These are phyloP conservation scores for Fusarium annulatum DNA, from an alignment of 2,329 filamentous ascomycete species.

Conservation along the genomic window DNA sequence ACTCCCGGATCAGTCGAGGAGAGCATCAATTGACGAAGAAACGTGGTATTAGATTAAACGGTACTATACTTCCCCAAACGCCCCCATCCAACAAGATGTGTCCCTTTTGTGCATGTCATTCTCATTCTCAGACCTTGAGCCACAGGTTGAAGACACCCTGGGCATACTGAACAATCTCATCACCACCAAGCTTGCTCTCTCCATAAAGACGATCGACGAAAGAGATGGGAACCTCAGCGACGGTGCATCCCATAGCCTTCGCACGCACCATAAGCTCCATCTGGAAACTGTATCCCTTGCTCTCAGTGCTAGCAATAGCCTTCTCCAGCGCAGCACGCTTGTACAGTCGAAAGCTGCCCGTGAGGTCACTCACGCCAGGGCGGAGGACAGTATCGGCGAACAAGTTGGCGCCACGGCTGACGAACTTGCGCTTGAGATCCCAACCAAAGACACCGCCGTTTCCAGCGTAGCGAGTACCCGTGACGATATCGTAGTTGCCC, in stretches of 20 bases:
- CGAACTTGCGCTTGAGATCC: conserved; percentile 91
- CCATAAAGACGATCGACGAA: conserved; percentile 97
- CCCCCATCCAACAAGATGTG: conserved; percentile 43
- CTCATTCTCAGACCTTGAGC: conserved; percentile 72
- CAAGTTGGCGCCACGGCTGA: conserved; percentile 88
- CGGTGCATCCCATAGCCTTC: conserved; percentile 93
- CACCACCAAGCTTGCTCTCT: conserved; percentile 91
- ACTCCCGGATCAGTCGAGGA: background rate
- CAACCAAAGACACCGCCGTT: conserved; percentile 93
- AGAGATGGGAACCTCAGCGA: conserved; percentile 94
- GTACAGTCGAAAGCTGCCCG: conserved; percentile 93
- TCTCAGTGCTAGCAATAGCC: conserved; percentile 90
- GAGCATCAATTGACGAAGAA: conserved; percentile 33
- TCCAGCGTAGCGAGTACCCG: conserved; percentile 92
- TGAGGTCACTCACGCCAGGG: conserved; percentile 94
- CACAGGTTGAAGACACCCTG: conserved; percentile 84
- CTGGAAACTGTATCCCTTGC: conserved; percentile 98
- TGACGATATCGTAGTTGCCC: conserved; percentile 93
- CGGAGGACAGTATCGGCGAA: conserved; percentile 95
- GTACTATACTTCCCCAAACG: conserved; percentile 47
- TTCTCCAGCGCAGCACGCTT: conserved; percentile 90
- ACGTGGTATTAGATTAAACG: conserved; percentile 49
- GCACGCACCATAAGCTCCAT: conserved; percentile 99
- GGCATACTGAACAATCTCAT: conserved; percentile 96
- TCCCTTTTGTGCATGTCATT: conserved; percentile 39